phyloP scores from a whole-genome alignment of 768 basidiomycete species.

The Tylopilus plumbeoviolaceoides region DNA sequence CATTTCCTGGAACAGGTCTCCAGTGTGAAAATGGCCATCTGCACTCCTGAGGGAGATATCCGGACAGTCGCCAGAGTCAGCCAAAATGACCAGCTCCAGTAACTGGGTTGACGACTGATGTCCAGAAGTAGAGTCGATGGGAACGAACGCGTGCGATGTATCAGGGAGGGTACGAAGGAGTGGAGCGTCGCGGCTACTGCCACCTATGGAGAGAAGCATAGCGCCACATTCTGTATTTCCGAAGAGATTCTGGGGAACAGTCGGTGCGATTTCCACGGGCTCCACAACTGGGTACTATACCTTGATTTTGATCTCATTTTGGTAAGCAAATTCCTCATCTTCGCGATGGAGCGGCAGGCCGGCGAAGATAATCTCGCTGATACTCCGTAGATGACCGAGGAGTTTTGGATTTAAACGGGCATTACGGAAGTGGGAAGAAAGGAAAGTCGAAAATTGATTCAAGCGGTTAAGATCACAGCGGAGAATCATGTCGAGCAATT shows the following conservation, averaged over 20 bases:
- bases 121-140: slow-evolving; percentile 42
- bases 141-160: slow-evolving; percentile 64
- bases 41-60: slow-evolving; percentile 49
- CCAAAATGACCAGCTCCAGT: slow-evolving; percentile 66
- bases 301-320: slow-evolving; percentile 58
- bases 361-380: slow-evolving; percentile 63
- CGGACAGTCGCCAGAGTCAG: slow-evolving; percentile 68
- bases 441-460: slow-evolving; percentile 70
- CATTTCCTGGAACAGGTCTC: slow-evolving; percentile 70
- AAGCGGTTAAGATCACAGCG: slow-evolving; percentile 68
- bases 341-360: slow-evolving; percentile 63
- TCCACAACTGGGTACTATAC: slow-evolving; percentile 37
- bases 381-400: slow-evolving; percentile 47
- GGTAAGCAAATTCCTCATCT: slow-evolving; percentile 68
- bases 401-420: slow-evolving; percentile 59
- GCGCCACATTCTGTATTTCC: slow-evolving; percentile 80
- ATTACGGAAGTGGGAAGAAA: slow-evolving; percentile 57
- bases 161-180: slow-evolving; percentile 58
- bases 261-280: not conserved
- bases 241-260: slow-evolving; percentile 57
- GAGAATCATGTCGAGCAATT: slow-evolving; percentile 68
- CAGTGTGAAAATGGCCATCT: slow-evolving; percentile 77
- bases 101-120: slow-evolving; percentile 55
- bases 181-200: slow-evolving; percentile 45
- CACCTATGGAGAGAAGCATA: slow-evolving; percentile 60